A percentile compares a stretch with the other conserved stretches of the same genome.
phyloP scores from a whole-genome alignment of 2,329 filamentous ascomycete species.

The Alternaria gaisen region DNA sequence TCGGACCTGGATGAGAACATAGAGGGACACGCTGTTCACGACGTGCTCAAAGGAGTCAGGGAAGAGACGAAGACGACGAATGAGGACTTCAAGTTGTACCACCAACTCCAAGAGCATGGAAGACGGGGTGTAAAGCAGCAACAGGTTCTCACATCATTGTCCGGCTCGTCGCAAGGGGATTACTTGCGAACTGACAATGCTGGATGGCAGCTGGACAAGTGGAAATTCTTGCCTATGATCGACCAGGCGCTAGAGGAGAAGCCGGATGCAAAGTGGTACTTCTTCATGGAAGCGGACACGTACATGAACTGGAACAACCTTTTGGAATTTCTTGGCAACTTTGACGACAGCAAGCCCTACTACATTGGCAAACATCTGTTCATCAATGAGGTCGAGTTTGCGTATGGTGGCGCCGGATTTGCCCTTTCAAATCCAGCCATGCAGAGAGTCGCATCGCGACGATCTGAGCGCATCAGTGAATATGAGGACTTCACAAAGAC shows the following conservation, averaged over 20 bases:
- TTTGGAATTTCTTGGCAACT: conserved; percentile 51
- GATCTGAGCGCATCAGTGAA: conserved; percentile 38
- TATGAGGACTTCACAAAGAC: conserved; percentile 50
- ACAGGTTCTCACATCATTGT: conserved; percentile 40
- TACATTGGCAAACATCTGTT: conserved; percentile 57
- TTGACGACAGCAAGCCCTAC: conserved; percentile 51
- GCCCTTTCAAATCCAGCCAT: conserved; percentile 55
- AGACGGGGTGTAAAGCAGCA: conserved; percentile 52
- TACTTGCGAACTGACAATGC: conserved; percentile 47
- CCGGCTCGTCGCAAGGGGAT: conserved; percentile 47
- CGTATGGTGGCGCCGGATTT: conserved; percentile 57
- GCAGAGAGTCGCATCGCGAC: conserved; percentile 44
- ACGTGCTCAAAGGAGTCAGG: conserved; percentile 57
- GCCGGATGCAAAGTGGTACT: conserved; percentile 50
- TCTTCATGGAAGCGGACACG: conserved; percentile 52
- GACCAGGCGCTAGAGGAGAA: conserved; percentile 56
- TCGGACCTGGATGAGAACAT: conserved; percentile 67
- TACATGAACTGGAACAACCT: conserved; percentile 51
- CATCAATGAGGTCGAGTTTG: conserved; percentile 56
- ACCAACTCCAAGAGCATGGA: conserved; percentile 57
- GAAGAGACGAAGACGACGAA: conserved; percentile 50
- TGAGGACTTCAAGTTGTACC: conserved; percentile 64
- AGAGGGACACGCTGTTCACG: conserved; percentile 59
- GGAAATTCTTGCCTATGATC: conserved; percentile 67
- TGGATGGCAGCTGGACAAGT: conserved; percentile 66